phyloP scores from a whole-genome alignment of 1,139 yeast species.

The Suhomyces maxii region DNA sequence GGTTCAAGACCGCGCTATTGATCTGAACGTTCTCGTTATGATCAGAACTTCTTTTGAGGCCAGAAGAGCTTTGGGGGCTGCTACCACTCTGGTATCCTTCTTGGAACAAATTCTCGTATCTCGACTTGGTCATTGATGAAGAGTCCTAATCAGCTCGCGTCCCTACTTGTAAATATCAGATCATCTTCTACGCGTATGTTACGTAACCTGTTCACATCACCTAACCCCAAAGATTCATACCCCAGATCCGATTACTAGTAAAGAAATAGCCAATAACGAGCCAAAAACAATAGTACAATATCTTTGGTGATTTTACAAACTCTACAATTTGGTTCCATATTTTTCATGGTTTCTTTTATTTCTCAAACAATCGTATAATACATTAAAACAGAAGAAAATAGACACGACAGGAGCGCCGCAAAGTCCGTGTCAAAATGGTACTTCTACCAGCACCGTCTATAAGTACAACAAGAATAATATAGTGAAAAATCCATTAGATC shows the following conservation, averaged over 20 bases:
- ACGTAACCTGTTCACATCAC: no score
- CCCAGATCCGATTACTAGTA: no score
- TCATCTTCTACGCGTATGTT: background rate
- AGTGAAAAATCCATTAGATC: no score
- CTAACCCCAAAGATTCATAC: no score
- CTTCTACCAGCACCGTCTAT: background rate
- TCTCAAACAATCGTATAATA: slow-evolving; percentile 4
- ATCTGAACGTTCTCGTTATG: background rate
- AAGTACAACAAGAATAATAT: background rate
- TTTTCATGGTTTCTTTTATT: no score
- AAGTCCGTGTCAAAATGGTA: no score
- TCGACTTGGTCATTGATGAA: background rate
- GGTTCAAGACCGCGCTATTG: slow-evolving; percentile 7
- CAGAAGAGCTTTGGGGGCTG: background rate
- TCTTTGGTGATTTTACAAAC: background rate
- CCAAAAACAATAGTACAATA: background rate
- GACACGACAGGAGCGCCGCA: background rate
- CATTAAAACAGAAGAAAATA: slow-evolving; percentile 3
- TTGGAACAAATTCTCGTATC: slow-evolving; percentile 10
- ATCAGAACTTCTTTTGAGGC: background rate
- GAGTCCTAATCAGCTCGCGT: no score
- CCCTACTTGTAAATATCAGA: background rate
- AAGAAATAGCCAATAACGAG: no score
- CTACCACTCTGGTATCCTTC: slow-evolving; percentile 9
- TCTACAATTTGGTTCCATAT: no score